Evolutionary conservation across 2,329 filamentous ascomycete genomes (phyloP).

Genomic region (Alternaria atra): DNA sequence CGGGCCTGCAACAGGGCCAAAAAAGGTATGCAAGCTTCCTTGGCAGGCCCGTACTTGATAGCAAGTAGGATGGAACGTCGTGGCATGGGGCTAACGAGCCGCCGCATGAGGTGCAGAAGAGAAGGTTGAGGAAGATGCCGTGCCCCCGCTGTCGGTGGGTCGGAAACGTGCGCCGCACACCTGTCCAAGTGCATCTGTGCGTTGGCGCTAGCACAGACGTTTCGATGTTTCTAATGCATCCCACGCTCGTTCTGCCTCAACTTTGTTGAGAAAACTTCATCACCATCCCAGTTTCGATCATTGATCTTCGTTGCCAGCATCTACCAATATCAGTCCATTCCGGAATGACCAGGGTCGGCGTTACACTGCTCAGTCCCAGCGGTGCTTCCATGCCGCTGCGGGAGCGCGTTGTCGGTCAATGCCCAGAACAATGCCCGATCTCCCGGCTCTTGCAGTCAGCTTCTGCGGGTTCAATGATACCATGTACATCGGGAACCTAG

Average conservation of each 20-base stretch:
- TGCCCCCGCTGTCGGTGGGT: constrained; percentile 10
- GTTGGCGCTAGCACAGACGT: constrained; percentile 14
- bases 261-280: constrained; percentile 13
- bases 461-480: constrained; percentile 14
- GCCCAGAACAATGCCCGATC: not conserved
- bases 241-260: constrained; percentile 7
- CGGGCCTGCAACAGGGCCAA: constrained; percentile 10
- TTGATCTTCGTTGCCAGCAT: constrained; percentile 14
- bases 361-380: constrained; percentile 3
- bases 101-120: constrained; percentile 12
- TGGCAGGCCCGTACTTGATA: constrained; percentile 11
- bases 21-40: constrained; percentile 16
- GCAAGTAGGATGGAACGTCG: constrained; percentile 12
- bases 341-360: constrained; percentile 4
- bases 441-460: constrained; percentile 11
- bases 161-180: constrained; percentile 12
- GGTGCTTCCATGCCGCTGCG: constrained; percentile 1
- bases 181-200: not conserved
- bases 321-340: constrained; percentile 7
- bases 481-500: constrained; percentile 7
- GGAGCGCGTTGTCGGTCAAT: constrained; percentile 7
- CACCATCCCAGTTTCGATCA: constrained; percentile 12
- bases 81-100: constrained; percentile 14
- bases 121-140: constrained; percentile 11
- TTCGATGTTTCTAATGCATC: constrained; percentile 1